Base-by-base conservation (phyloP, 169 alveolate genomes). In the Eimeria acervulina region DNA sequence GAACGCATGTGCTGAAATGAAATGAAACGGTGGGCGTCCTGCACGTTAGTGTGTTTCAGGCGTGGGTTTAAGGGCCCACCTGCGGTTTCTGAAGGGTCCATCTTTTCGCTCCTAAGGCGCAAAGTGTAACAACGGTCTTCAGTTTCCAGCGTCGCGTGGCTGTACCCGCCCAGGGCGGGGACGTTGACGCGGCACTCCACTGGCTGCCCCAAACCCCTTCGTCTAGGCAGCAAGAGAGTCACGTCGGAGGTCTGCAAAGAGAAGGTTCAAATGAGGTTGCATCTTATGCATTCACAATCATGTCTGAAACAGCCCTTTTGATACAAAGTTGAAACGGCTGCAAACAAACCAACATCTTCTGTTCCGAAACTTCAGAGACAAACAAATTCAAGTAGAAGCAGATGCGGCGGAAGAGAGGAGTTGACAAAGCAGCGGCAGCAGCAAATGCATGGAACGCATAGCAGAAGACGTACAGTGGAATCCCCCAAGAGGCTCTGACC, bases 81-180 rank as follows among this genome's bases (percentile, higher is more conserved):
- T 61, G 87, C 96, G 8, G 98, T 97, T 47, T 97, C 98, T 6
- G 98, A 93, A 17, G 97, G 97, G 74, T 93, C 94, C 68, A 98
- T 90, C 90, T 97, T 97, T 94, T 97, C 98, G 84, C 98, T 97
- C 81, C 97, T 96, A 84, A 98, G 95, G 83, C 98, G 97, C 88
- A 98, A 96, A 12, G 98, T 95, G 87, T 97, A 97, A 84, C 95
- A 96, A 83, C 97, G 95, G 31, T 96, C 97, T 59, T 95, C 97
- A 19, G 96, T 93, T 61, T 83, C 98, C 42, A 97, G 98, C 55
- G 95, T 74, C 17, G 98, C 93, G 78, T 97, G 97, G 66, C 98
- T 88, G 95, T 97, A 97, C 55, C 98, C 98, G 28, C 98, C 98
- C 10, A 97, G 95, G 17, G 98, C 98, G 21, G 99, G 98, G 96